Base-by-base conservation (phyloP, 495 filamentous ascomycete genomes). In the Thozetella sp. region DNA sequence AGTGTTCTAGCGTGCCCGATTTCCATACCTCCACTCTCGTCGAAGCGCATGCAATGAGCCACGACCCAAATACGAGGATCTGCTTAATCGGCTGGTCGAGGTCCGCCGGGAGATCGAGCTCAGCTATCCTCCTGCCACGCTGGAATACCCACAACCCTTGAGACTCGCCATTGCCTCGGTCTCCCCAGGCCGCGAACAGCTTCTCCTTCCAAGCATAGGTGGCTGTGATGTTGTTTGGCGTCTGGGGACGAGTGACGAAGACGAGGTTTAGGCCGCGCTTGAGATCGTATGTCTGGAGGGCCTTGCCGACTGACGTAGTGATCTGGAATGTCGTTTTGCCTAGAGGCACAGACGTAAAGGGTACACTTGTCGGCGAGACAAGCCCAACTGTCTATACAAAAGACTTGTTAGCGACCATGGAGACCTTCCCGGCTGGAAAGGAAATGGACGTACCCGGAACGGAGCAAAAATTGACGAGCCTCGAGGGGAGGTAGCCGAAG, bases 271-370 rank as follows among this genome's bases (percentile, higher is more conserved):
- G 80, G 22, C 93, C 93, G 70, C 84, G 87, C 65, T 88, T 90
- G 53, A 98, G 76, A 70, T 98, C 95, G 74, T 98, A 98, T 1
- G 95, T 98, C 70, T 98, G 95, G 13, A 99, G 84, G 46, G 87
- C 90, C 61, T 87, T 86, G 62, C 93, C 93, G 53, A 94, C 91
- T 0, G 91, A 97, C 40, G 96, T 98, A 15, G 95, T 97, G 72
- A 99, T 91, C 67, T 99, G 95, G 71, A 95, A 97, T 19, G 93
- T 96, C 4, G 92, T 91, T 72, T 96, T 96, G 56, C 95, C 95
- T 17, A 97, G 78, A 2, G 95, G 91, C 22, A 94, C 83, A 22
- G 88, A 87, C 9, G 93, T 91, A 67, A 98, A 97, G 4, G 95
- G 94, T 2, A 96, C 91, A 30, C 82, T 62, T 13, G 93, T 97